phyloP scores from a whole-genome alignment of 2,329 filamentous ascomycete species.

The Ophiostoma quercus region DNA sequence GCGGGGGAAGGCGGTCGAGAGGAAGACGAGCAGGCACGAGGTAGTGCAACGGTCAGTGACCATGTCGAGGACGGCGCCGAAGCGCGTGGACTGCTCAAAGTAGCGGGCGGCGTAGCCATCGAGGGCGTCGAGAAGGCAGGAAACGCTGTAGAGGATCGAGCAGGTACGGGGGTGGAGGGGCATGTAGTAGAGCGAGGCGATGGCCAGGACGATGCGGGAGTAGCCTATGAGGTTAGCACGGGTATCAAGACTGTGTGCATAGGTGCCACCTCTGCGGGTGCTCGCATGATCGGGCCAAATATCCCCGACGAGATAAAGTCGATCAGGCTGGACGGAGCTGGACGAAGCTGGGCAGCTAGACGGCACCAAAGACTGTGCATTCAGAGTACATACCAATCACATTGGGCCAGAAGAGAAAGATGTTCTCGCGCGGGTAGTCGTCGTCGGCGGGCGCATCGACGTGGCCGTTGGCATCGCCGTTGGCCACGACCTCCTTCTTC shows the following conservation, averaged over 20 bases:
- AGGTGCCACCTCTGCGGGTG: too few species aligned
- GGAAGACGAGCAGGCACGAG: constrained; percentile 86
- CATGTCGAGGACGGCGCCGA: constrained; percentile 97
- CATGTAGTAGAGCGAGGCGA: constrained; percentile 98
- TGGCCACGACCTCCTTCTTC: constrained; percentile 27
- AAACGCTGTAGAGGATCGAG: constrained; percentile 84
- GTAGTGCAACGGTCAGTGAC: constrained; percentile 98
- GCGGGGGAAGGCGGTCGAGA: constrained; percentile 88
- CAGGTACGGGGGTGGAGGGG: constrained; percentile 95
- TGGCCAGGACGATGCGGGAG: constrained; percentile 69
- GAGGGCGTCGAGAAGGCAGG: constrained; percentile 89
- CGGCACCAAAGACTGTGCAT: too few species aligned
- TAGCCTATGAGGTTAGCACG: constrained; percentile 53
- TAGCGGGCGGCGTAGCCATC: constrained; percentile 87
- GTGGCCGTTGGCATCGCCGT: constrained; percentile 14
- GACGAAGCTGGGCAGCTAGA: not conserved
- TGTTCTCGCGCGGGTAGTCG: constrained; percentile 56
- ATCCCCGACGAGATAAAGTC: not conserved
- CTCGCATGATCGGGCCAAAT: not conserved
- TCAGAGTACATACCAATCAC: constrained; percentile 57
- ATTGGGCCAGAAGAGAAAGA: constrained; percentile 77
- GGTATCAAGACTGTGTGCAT: not conserved
- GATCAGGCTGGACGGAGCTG: not conserved
- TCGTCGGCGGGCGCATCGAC: constrained; percentile 27
- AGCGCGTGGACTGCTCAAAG: constrained; percentile 89